Conservation (phyloP, 768 basidiomycete genomes). For the Stropharia rugosoannulata region DNA sequence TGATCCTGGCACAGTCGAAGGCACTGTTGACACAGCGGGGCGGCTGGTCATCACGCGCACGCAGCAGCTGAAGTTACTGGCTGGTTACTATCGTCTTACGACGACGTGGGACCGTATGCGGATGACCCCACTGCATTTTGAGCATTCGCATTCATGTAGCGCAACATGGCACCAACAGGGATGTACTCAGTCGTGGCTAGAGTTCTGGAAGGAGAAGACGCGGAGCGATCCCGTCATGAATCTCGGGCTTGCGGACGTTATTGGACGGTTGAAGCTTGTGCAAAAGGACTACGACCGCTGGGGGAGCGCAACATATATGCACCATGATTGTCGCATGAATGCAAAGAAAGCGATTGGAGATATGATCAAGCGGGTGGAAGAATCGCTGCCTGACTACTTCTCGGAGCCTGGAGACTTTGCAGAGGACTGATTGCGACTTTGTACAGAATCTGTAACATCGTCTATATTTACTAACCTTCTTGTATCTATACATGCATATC, state of each 20-base stretch:
- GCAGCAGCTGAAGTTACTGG: conserved; percentile 65
- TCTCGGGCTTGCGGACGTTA: conserved; percentile 62
- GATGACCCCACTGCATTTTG: conserved; percentile 54
- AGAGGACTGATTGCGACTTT: conserved; percentile 5
- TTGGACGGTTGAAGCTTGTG: conserved; percentile 62
- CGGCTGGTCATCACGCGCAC: conserved; percentile 51
- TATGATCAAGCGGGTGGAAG: conserved; percentile 54
- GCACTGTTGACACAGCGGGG: conserved; percentile 18
- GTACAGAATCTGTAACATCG: too few relatives aligned
- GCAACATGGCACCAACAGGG: conserved; percentile 73
- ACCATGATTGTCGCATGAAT: conserved; percentile 64
- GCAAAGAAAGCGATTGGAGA: conserved; percentile 59
- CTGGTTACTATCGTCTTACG: conserved; percentile 70
- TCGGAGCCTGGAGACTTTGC: conserved; percentile 28
- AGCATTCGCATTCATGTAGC: conserved; percentile 61
- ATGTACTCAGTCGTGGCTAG: conserved; percentile 71
- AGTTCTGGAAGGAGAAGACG: conserved; percentile 81
- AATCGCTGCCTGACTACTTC: conserved; percentile 65
- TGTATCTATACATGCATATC: neutral
- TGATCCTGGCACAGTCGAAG: conserved; percentile 31
- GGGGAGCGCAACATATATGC: conserved; percentile 78
- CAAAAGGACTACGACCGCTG: conserved; percentile 69
- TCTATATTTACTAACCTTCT: too few relatives aligned
- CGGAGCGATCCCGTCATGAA: conserved; percentile 57
- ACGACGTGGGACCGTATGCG: conserved; percentile 66